Evolutionary conservation across 257 asterid genomes (phyloP).

Genomic region (Marsdenia floribunda): DNA sequence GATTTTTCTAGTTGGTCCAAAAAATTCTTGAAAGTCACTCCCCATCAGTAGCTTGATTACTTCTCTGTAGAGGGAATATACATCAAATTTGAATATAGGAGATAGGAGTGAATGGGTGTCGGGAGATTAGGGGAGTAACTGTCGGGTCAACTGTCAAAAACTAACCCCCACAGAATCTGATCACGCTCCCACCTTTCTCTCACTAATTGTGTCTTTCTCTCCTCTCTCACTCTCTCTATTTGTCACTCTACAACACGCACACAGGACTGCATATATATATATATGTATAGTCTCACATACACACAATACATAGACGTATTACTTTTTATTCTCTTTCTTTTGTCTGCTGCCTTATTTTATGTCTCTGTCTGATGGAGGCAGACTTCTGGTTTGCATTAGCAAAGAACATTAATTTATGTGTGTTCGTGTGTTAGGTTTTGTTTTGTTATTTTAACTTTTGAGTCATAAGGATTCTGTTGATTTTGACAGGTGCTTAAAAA

Average conservation of each 20-base stretch:
- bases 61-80: constrained; percentile 28
- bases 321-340: constrained; percentile 20
- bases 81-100: constrained; percentile 20
- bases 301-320: constrained; percentile 19
- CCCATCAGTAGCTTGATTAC: constrained; percentile 12
- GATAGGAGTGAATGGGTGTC: constrained; percentile 28
- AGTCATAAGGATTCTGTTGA: constrained; percentile 29
- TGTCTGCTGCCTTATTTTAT: constrained; percentile 48
- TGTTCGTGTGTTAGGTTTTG: constrained; percentile 24
- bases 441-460: constrained; percentile 14
- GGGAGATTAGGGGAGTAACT: constrained; percentile 32
- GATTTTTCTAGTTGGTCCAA: constrained; percentile 34
- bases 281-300: constrained; percentile 17
- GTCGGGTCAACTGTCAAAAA: constrained; percentile 88
- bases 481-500: constrained; percentile 54
- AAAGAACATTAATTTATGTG: constrained; percentile 27
- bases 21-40: constrained; percentile 17
- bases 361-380: constrained; percentile 40
- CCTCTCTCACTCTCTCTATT: constrained; percentile 19
- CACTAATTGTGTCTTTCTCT: constrained; percentile 15
- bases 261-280: not conserved
- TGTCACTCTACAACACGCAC: constrained; percentile 12
- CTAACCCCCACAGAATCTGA: constrained; percentile 81
- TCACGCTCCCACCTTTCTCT: constrained; percentile 53
- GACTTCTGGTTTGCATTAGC: constrained; percentile 35